phyloP scores from a whole-genome alignment of 2,329 filamentous ascomycete genomes.

The Rutstroemia sydowiana region DNA sequence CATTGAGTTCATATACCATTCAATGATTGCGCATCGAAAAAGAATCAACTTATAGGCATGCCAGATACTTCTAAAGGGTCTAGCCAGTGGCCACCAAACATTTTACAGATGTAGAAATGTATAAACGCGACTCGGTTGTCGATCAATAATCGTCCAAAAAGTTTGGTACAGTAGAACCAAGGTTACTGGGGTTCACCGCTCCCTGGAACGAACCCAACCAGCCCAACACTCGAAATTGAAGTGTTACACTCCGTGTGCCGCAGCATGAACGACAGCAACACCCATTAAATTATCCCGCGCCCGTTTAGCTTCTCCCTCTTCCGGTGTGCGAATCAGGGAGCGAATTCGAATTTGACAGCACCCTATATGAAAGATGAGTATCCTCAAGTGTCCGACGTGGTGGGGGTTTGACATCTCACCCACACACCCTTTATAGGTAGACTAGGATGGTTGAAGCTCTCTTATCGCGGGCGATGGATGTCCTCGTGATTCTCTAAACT shows the following conservation, averaged over 20 bases:
- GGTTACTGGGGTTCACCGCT: neutral
- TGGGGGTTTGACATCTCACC: conserved; percentile 1
- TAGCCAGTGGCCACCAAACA: neutral
- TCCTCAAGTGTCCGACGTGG: conserved; percentile 2
- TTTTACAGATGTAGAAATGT: neutral
- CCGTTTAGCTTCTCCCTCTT: neutral
- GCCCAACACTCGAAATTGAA: conserved; percentile 1
- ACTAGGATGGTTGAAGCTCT: neutral
- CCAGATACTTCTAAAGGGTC: neutral
- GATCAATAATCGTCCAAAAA: neutral
- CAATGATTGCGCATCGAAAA: too few relatives aligned
- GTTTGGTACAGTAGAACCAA: neutral
- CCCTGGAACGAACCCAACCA: neutral
- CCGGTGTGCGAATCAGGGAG: neutral
- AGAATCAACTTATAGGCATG: too few relatives aligned
- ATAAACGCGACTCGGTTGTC: conserved; percentile 5
- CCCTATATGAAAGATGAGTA: neutral
- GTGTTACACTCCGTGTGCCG: neutral
- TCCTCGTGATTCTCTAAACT: conserved; percentile 6
- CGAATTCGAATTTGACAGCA: neutral
- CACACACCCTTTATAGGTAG: neutral
- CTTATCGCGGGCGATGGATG: neutral
- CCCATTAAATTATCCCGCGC: neutral
- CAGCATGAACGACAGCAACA: conserved; percentile 1
- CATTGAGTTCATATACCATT: too few relatives aligned